Evolutionary conservation across 257 asterid species (phyloP).

Genomic region (Mitragyna speciosa): DNA sequence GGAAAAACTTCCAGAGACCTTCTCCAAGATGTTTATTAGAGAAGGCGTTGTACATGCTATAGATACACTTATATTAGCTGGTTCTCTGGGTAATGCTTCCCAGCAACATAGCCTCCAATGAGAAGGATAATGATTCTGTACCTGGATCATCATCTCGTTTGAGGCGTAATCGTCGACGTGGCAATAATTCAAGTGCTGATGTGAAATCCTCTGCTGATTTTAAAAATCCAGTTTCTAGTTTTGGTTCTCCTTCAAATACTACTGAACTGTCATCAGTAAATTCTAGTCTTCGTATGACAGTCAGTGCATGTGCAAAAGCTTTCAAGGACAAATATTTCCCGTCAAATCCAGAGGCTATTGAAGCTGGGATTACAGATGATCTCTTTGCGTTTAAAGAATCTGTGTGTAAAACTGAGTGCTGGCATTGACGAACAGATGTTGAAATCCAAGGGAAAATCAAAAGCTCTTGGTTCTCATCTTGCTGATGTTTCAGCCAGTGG

Average conservation of each 20-base stretch:
- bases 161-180: slow-evolving; percentile 79
- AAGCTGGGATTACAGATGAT: slow-evolving; percentile 75
- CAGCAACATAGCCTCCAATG: slow-evolving; percentile 55
- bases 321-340: slow-evolving; percentile 89
- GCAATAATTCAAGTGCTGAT: slow-evolving; percentile 57
- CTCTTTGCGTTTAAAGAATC: slow-evolving; percentile 82
- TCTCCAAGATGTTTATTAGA: slow-evolving; percentile 87
- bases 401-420: slow-evolving; percentile 65
- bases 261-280: slow-evolving; percentile 53
- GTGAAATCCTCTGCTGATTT: slow-evolving; percentile 52
- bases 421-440: slow-evolving; percentile 61
- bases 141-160: slow-evolving; percentile 79
- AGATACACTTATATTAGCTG: slow-evolving; percentile 62
- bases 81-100: slow-evolving; percentile 39
- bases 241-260: slow-evolving; percentile 55
- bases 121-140: slow-evolving; percentile 81
- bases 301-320: slow-evolving; percentile 75
- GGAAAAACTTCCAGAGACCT: slow-evolving; percentile 91
- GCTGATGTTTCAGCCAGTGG: slow-evolving; percentile 54
- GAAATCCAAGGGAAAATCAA: slow-evolving; percentile 82
- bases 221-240: slow-evolving; percentile 43
- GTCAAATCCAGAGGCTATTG: slow-evolving; percentile 65
- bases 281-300: slow-evolving; percentile 66
- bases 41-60: slow-evolving; percentile 99
- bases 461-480: slow-evolving; percentile 52